A percentile compares a stretch with the other conserved stretches of the same genome.
Conservation (phyloP, 257 asterid genomes). For the Nicotiana obtusifolia region DNA sequence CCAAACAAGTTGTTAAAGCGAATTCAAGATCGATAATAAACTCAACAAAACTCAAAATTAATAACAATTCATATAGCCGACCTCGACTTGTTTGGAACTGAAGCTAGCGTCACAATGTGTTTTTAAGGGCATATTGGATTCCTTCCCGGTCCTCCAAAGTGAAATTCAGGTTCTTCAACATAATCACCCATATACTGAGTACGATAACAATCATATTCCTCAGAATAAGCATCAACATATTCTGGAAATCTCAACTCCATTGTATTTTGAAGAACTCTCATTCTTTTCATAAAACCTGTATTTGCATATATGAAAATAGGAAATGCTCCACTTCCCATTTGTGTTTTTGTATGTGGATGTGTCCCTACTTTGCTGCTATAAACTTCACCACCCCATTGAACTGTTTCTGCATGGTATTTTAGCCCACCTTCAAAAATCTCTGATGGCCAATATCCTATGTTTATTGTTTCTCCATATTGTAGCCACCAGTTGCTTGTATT, state of each 20-base stretch:
- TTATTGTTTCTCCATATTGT: slow-evolving; percentile 37
- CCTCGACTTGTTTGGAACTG: no score
- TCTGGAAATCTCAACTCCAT: slow-evolving; percentile 27
- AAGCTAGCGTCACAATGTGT: no score
- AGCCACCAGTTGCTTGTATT: slow-evolving; percentile 60
- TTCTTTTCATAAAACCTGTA: slow-evolving; percentile 43
- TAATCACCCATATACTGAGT: slow-evolving; percentile 27
- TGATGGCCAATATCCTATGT: slow-evolving; percentile 64
- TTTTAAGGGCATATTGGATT: slow-evolving; percentile 29
- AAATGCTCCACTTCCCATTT: slow-evolving; percentile 53
- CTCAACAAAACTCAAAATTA: no score
- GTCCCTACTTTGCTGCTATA: slow-evolving; percentile 46
- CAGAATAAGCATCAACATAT: slow-evolving; percentile 28
- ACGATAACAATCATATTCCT: slow-evolving; percentile 54
- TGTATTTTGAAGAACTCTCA: slow-evolving; percentile 39
- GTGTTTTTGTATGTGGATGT: slow-evolving; percentile 46
- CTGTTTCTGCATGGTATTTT: slow-evolving; percentile 32
- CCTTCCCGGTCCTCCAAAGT: slow-evolving; percentile 68
- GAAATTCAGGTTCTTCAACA: slow-evolving; percentile 58
- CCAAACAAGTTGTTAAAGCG: no score
- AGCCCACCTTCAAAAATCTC: slow-evolving; percentile 27
- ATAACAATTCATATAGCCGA: no score
- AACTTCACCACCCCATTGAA: slow-evolving; percentile 81
- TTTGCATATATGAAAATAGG: slow-evolving; percentile 11
- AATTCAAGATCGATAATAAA: no score